phyloP scores from a whole-genome alignment of 1,139 yeast genomes.

The Debaryomyces psychrophilus region DNA sequence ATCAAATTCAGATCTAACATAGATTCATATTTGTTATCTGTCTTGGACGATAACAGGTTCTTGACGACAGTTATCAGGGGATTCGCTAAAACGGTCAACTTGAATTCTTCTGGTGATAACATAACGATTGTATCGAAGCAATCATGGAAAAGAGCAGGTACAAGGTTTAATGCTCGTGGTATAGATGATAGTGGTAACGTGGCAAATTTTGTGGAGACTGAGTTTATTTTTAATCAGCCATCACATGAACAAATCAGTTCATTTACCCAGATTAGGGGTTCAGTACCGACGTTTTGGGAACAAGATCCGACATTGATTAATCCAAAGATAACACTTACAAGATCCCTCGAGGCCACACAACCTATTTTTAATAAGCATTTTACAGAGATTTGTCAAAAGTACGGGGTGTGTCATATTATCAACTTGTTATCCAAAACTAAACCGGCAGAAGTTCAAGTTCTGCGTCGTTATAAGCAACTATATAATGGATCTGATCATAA shows the following conservation, averaged over 20 bases:
- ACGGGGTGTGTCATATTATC: slow-evolving; percentile 85
- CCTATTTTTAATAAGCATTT: slow-evolving; percentile 88
- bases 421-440: slow-evolving; percentile 77
- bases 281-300: slow-evolving; percentile 97
- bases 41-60: slow-evolving; percentile 75
- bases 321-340: slow-evolving; percentile 83
- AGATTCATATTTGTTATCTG: slow-evolving; percentile 57
- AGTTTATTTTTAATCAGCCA: slow-evolving; percentile 64
- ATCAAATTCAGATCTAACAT: slow-evolving; percentile 72
- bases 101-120: slow-evolving; percentile 57
- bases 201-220: slow-evolving; percentile 96
- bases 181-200: slow-evolving; percentile 81
- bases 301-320: slow-evolving; percentile 86
- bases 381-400: slow-evolving; percentile 64
- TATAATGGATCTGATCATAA: slow-evolving; percentile 43
- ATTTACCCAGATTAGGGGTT: slow-evolving; percentile 87
- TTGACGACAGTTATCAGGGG: slow-evolving; percentile 93
- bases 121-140: slow-evolving; percentile 88
- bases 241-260: slow-evolving; percentile 58
- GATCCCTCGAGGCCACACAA: slow-evolving; percentile 90
- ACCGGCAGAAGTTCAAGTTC: slow-evolving; percentile 73
- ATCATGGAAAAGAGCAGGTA: slow-evolving; percentile 95
- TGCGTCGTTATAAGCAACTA: slow-evolving; percentile 67
- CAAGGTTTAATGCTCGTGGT: slow-evolving; percentile 91
- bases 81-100: slow-evolving; percentile 77